A percentile compares a stretch with the other conserved stretches of the same genome.
Evolutionary conservation across 202 grass and related monocot species (phyloP).

Genomic region (Brachypodium distachyon): DNA sequence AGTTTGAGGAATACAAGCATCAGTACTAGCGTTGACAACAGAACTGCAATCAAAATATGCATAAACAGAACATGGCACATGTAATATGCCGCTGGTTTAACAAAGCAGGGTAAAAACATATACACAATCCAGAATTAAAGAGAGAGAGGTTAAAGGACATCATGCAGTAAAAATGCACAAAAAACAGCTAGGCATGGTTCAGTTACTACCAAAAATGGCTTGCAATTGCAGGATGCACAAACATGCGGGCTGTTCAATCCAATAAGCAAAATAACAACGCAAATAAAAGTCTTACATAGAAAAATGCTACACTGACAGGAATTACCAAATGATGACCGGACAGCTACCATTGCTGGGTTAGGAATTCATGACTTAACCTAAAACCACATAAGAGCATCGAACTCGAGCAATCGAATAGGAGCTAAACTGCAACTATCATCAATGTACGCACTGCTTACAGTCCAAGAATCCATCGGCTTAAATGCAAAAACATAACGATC

Average conservation of each 20-base stretch:
- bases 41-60: slow-evolving; percentile 9
- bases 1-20: slow-evolving; percentile 12
- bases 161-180: slow-evolving; percentile 6
- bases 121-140: not conserved
- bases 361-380: not conserved
- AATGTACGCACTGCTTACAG: not conserved
- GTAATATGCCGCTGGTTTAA: not conserved
- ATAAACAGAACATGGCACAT: not conserved
- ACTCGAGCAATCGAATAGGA: not conserved
- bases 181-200: not conserved
- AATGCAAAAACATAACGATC: not conserved
- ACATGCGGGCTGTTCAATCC: not conserved
- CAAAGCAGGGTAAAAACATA: not conserved
- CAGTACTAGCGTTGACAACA: not conserved
- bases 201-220: slow-evolving; percentile 12
- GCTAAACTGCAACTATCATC: not conserved
- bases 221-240: not conserved
- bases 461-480: not conserved
- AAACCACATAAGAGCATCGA: not conserved
- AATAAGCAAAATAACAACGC: not conserved
- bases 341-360: not conserved
- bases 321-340: not conserved
- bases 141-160: not conserved
- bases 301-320: not conserved
- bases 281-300: not conserved